Evolutionary conservation across 2,329 filamentous ascomycete genomes (phyloP), one percentile per base, ranked within the genome.

Genomic region (Gnomoniopsis sp.): DNA sequence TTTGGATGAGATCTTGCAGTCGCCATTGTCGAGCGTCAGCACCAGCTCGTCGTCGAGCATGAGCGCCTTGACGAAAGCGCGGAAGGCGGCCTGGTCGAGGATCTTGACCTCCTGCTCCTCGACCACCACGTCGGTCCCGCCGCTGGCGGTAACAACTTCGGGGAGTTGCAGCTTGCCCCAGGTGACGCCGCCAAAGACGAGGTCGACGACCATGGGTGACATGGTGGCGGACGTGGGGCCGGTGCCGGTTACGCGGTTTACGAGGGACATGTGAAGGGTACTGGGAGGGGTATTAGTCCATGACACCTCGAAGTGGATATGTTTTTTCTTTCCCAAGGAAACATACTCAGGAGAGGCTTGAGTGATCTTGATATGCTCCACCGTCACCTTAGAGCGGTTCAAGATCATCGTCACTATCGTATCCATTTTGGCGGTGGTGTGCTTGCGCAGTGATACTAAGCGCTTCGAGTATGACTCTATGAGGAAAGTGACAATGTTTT

Each of bases 81-180:
- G 65, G 49, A 68, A 74, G 23, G 58, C 63, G 17, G 55, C 49
- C 62, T 66, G 64, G 58, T 75, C 63, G 21, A 63, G 51, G 49
- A 75, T 71, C 23, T 63, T 51, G 44, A 74, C 61, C 11, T 53
- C 55, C 57, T 72, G 69, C 34, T 69, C 65, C 26, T 61, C 53
- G 11, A 70, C 59, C n/a, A 63, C 23, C 34, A 74, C 60, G 7
- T 65, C 58, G 36, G 65, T 64, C 10, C 70, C 69, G 57, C 67
- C 65, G 19, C 70, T 64, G 44, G 65, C 65, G 21, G 69, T 69
- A 34, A 64, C 64, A 17, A 67, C 62, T 49, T 69, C 64, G n/a
- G 72, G 69, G 3, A 73, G 59, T 46, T 57, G 61, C 34, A 73
- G 56, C 47, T 66, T 69, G 15, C 70, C 71, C 53, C 73, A 70